Base-by-base conservation (phyloP, 768 basidiomycete genomes). In the Xerocomellus dryophilus region DNA sequence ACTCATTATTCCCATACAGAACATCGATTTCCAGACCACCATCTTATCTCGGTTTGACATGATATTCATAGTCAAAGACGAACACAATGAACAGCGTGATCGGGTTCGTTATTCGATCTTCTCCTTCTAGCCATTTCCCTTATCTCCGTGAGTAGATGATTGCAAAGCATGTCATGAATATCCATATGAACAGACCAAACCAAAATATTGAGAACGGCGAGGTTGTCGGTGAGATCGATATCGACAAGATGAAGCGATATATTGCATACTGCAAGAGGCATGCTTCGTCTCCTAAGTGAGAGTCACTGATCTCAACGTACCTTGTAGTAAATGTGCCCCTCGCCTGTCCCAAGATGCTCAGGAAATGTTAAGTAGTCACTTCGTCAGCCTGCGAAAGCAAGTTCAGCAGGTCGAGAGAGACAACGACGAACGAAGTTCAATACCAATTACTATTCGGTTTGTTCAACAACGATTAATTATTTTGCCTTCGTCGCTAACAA, bases 61-160 rank as follows among this genome's bases (percentile, higher is more conserved):
- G 95, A 98, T 99, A 63, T 99, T 98, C 76, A 96, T 99, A 60
- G 89, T 99, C 56, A 93, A 90, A 69, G 97, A 99, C 64, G 94
- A 98, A 65, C 97, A 99, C 69, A 93, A 98, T 66, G 97, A 98
- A 70, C 76, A 79, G 38, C 82, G 97, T 44, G 97, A 99, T 70
- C 84, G 86, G 71, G 94, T 92, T 56, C 38, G 81, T 73, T 27
- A 7, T 49, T 44, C 38, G 27, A 3, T 53, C 47, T 18, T n/a
- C 35, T 42, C 15, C 21, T 7, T 35, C 8, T 11, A 12, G 27
- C 11, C 14, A 54, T 34, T 36, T n/a, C 34, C 38, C 40, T 59
- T 29, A 60, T 40, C 14, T 35, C 40, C 14, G 25, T 36, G 32
- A n/a, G 12, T 54, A 97, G 92, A 89, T 86, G 68, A 95, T 98